Percentiles rank a stretch among this genome's conserved stretches.
Conservation (phyloP, 192 early-diverging fungal species). For the Coemansia sp. region DNA sequence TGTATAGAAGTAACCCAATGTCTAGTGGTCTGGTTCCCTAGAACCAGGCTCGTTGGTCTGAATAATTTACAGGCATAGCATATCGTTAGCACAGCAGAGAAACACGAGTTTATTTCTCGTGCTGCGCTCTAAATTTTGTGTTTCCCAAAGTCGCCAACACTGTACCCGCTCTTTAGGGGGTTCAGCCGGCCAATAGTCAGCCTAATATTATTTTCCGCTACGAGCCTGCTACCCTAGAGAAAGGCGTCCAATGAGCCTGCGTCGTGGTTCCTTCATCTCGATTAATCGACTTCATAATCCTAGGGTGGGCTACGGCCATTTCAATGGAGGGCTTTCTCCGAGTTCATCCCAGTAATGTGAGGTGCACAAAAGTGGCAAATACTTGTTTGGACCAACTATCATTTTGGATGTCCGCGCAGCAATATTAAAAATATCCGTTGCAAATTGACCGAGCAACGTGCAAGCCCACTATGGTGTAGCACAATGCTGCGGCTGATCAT, state of each 20-base stretch:
- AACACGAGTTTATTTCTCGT: constrained; percentile 72
- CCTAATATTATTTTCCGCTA: constrained; percentile 80
- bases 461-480: no score
- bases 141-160: constrained; percentile 74
- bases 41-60: constrained; percentile 30
- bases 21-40: constrained; percentile 32
- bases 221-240: constrained; percentile 32
- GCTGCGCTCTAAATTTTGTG: constrained; percentile 83
- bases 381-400: no score
- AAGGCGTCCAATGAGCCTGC: constrained; percentile 65
- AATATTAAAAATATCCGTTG: no score
- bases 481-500: no score
- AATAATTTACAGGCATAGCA: constrained; percentile 38
- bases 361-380: no score
- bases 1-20: constrained; percentile 24
- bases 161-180: constrained; percentile 84
- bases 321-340: no score
- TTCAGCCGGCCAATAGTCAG: constrained; percentile 80
- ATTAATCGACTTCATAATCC: constrained; percentile 50
- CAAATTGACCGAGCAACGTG: no score
- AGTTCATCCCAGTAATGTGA: no score
- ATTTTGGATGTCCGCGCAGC: no score
- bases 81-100: constrained; percentile 36
- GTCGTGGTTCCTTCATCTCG: constrained; percentile 75
- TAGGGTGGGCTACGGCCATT: no score